Evolutionary conservation across 495 filamentous ascomycete genomes (phyloP).

Genomic region (Neurospora terricola): DNA sequence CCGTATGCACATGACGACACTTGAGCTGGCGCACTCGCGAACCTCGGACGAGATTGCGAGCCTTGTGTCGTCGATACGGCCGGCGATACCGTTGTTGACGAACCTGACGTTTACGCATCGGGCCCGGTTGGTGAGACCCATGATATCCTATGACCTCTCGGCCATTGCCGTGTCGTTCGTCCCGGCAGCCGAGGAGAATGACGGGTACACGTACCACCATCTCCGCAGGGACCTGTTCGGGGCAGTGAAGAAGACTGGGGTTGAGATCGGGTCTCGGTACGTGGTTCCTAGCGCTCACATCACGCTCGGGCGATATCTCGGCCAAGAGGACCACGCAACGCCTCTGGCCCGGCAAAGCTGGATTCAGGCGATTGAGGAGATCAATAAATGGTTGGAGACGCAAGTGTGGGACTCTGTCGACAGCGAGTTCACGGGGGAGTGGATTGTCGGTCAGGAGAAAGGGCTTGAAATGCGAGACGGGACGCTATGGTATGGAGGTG

Average conservation of each 20-base stretch:
- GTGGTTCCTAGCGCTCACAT: constrained; percentile 81
- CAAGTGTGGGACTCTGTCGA: constrained; percentile 54
- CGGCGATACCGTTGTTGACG: constrained; percentile 41
- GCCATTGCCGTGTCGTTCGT: constrained; percentile 81
- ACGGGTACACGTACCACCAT: constrained; percentile 80
- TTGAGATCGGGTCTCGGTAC: constrained; percentile 63
- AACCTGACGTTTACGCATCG: constrained; percentile 53
- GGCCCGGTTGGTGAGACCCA: constrained; percentile 67
- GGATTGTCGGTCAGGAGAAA: constrained; percentile 69
- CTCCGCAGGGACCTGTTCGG: constrained; percentile 69
- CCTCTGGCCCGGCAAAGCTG: constrained; percentile 44
- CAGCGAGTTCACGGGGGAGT: constrained; percentile 38
- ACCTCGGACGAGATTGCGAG: constrained; percentile 50
- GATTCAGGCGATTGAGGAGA: constrained; percentile 57
- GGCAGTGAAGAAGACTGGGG: constrained; percentile 44
- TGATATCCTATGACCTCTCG: constrained; percentile 73
- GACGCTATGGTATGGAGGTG: constrained; percentile 75
- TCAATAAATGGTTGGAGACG: constrained; percentile 60
- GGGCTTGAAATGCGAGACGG: constrained; percentile 64
- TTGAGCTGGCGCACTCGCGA: constrained; percentile 69
- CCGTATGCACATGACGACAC: constrained; percentile 72
- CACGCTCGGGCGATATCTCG: constrained; percentile 73
- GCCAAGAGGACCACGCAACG: constrained; percentile 36
- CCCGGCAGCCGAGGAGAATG: constrained; percentile 49
- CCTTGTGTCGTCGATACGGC: constrained; percentile 44